Conservation (phyloP, 2,329 filamentous ascomycete species). For the Nothomitra cinnamomea region DNA sequence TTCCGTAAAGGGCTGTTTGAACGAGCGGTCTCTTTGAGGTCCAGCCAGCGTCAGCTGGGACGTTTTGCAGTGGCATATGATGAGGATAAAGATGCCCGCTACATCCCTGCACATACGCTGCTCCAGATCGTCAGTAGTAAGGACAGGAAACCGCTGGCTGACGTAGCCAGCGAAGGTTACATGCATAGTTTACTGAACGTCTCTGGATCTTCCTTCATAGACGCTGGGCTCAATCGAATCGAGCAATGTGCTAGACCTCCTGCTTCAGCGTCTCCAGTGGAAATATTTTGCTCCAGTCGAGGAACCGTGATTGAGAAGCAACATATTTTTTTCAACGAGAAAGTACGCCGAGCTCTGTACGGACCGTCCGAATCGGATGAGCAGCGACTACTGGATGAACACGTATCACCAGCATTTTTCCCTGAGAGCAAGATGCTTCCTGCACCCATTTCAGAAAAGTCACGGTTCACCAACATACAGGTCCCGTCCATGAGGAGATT, state of each 20-base stretch:
- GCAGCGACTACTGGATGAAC: slow-evolving; percentile 54
- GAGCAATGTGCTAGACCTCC: slow-evolving; percentile 68
- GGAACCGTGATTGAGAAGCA: slow-evolving; percentile 48
- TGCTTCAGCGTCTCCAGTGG: slow-evolving; percentile 71
- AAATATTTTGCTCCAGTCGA: slow-evolving; percentile 58
- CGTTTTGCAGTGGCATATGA: slow-evolving; percentile 52
- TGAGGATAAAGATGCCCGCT: slow-evolving; percentile 40
- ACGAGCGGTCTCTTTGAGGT: slow-evolving; percentile 45
- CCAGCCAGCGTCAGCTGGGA: slow-evolving; percentile 39
- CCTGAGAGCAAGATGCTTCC: slow-evolving; percentile 54
- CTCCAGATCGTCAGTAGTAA: slow-evolving; percentile 63
- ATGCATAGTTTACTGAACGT: slow-evolving; percentile 68
- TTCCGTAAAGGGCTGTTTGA: slow-evolving; percentile 56
- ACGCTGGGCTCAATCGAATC: slow-evolving; percentile 57
- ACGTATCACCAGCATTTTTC: slow-evolving; percentile 47
- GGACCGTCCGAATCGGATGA: slow-evolving; percentile 48
- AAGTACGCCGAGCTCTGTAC: slow-evolving; percentile 59
- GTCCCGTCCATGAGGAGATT: slow-evolving; percentile 96
- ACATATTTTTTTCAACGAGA: slow-evolving; percentile 59
- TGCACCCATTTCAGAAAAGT: slow-evolving; percentile 60
- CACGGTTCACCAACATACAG: slow-evolving; percentile 74
- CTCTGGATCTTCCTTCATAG: slow-evolving; percentile 43
- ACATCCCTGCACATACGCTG: slow-evolving; percentile 56
- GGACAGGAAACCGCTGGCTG: slow-evolving; percentile 47
- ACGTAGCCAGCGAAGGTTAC: slow-evolving; percentile 54